Conservation (phyloP, 2,329 filamentous ascomycete genomes). For the Cladorrhinum sp. region DNA sequence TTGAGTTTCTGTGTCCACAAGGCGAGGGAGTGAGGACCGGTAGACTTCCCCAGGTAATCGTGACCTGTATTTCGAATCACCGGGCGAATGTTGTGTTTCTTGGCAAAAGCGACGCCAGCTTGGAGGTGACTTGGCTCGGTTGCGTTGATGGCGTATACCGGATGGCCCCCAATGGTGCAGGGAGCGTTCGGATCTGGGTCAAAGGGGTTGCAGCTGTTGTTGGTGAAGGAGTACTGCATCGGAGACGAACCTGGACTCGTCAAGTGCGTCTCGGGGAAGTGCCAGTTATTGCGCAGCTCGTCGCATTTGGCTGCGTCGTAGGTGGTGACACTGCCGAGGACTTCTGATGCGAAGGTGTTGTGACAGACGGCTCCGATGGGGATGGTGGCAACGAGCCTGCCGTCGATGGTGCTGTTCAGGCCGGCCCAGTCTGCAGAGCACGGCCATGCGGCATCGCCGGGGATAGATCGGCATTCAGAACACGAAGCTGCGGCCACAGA, state of each 20-base stretch:
- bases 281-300: slow-evolving; percentile 27
- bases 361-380: slow-evolving; percentile 53
- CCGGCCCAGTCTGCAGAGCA: slow-evolving; percentile 40
- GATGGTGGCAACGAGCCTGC: slow-evolving; percentile 48
- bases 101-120: slow-evolving; percentile 33
- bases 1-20: slow-evolving; percentile 41
- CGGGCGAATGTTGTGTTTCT: slow-evolving; percentile 40
- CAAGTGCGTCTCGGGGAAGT: neutral
- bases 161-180: slow-evolving; percentile 39
- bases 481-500: no score
- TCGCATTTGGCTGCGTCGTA: slow-evolving; percentile 45
- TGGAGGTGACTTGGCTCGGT: slow-evolving; percentile 24
- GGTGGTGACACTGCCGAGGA: neutral
- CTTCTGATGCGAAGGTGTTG: slow-evolving; percentile 23
- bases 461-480: slow-evolving; percentile 26
- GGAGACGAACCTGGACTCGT: neutral
- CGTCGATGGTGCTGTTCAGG: slow-evolving; percentile 52
- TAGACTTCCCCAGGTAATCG: slow-evolving; percentile 32
- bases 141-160: slow-evolving; percentile 32
- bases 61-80: slow-evolving; percentile 45
- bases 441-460: slow-evolving; percentile 54
- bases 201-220: neutral
- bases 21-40: neutral
- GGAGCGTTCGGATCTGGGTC: slow-evolving; percentile 11
- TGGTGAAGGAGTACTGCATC: neutral